These are phyloP conservation scores for Fomitopsis pulvina DNA, from an alignment of 768 basidiomycete species.

Conservation along the genomic window DNA sequence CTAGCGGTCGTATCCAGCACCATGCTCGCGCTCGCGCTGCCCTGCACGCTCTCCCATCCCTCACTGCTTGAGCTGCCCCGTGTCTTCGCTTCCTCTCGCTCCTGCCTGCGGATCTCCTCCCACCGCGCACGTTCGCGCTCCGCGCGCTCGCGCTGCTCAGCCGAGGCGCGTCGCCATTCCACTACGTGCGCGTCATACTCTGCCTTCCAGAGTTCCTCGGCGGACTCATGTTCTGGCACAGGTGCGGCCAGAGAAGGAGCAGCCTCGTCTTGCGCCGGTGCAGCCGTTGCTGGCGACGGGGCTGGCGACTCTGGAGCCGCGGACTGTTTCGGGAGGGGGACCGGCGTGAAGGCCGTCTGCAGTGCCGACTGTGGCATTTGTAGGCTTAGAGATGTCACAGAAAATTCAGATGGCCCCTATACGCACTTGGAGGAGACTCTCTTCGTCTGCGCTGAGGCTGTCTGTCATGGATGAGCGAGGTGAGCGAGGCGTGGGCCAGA, in stretches of 20 bases:
- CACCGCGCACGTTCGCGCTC: conserved; percentile 67
- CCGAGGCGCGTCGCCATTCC: conserved; percentile 67
- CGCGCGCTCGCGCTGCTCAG: conserved; percentile 66
- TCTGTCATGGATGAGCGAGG: conserved; percentile 16
- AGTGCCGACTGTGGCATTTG: conserved; percentile 20
- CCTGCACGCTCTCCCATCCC: conserved; percentile 30
- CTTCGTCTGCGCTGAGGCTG: conserved; percentile 18
- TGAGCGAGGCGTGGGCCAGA: background rate
- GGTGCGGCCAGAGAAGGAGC: conserved; percentile 7
- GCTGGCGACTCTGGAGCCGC: conserved; percentile 7
- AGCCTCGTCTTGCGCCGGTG: conserved; percentile 1
- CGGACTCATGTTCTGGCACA: conserved; percentile 12
- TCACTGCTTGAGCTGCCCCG: conserved; percentile 17
- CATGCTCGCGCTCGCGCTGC: conserved; percentile 12
- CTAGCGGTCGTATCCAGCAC: conserved; percentile 14
- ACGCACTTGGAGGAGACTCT: conserved; percentile 23
- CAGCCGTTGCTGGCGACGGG: conserved; percentile 3
- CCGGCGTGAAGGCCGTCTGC: conserved; percentile 23
- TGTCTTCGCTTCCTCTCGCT: conserved; percentile 26
- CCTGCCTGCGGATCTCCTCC: conserved; percentile 58
- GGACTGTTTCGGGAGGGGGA: conserved; percentile 17
- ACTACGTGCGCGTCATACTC: conserved; percentile 65
- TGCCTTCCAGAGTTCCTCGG: conserved; percentile 51
- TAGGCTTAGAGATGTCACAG: background rate
- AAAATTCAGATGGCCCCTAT: background rate